phyloP scores from a whole-genome alignment of 2,329 filamentous ascomycete species.

The Aspergillus eucalypticola region DNA sequence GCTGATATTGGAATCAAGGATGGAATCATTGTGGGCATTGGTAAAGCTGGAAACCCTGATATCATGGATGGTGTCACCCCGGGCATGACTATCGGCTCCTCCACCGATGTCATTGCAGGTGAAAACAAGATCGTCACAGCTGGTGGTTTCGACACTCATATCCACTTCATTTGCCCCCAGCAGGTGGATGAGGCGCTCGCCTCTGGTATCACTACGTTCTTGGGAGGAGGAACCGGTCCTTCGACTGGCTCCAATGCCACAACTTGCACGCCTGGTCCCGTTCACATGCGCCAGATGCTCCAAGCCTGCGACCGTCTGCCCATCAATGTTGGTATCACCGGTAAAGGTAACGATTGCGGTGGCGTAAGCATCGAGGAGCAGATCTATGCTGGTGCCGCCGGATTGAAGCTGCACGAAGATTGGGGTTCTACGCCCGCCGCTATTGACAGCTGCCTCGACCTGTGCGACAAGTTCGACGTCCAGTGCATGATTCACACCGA shows the following conservation, averaged over 20 bases:
- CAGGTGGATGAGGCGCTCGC: conserved; percentile 81
- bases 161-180: conserved; percentile 94
- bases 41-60: conserved; percentile 96
- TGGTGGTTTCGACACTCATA: conserved; percentile 85
- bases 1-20: conserved; percentile 93
- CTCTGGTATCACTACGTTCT: conserved; percentile 83
- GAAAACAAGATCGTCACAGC: conserved; percentile 90
- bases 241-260: conserved; percentile 88
- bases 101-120: conserved; percentile 87
- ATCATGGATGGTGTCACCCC: conserved; percentile 85
- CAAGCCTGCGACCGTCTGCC: conserved; percentile 80
- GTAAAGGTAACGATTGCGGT: conserved; percentile 86
- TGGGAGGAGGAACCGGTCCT: conserved; percentile 91
- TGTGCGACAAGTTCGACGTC: conserved; percentile 89
- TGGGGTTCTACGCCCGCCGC: conserved; percentile 91
- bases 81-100: conserved; percentile 78
- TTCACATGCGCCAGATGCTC: conserved; percentile 84
- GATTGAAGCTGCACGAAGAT: conserved; percentile 93
- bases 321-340: conserved; percentile 86
- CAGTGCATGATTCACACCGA: conserved; percentile 96
- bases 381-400: conserved; percentile 78
- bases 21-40: conserved; percentile 82
- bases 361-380: conserved; percentile 73
- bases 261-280: conserved; percentile 85
- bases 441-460: conserved; percentile 80